Evolutionary conservation across 177 flowering plant genomes (phyloP).

Genomic region (Vitis hybrid): DNA sequence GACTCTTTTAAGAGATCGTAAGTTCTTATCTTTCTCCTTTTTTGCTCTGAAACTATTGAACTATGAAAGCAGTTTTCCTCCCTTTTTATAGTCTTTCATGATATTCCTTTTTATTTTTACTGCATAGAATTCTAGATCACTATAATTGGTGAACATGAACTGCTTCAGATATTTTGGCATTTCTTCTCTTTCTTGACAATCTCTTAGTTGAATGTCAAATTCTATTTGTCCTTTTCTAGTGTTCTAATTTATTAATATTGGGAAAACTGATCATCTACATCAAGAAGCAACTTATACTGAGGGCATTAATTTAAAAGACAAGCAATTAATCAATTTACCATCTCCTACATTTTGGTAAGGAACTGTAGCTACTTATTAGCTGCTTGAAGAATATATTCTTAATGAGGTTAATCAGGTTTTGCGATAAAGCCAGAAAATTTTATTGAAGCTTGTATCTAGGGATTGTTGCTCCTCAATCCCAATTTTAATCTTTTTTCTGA

Average conservation of each 20-base stretch:
- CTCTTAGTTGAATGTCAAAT: neutral
- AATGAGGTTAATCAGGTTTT: no score
- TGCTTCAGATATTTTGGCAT: conserved; percentile 4
- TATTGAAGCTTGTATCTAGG: no score
- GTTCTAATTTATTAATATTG: neutral
- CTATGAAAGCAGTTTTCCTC: neutral
- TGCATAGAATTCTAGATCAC: neutral
- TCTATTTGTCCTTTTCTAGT: neutral
- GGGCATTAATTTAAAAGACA: neutral
- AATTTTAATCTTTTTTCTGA: no score
- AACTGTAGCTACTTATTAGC: no score
- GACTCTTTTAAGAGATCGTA: conserved; percentile 75
- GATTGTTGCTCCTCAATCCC: no score
- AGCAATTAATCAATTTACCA: no score
- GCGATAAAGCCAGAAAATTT: no score
- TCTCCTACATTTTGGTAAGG: no score
- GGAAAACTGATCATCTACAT: neutral
- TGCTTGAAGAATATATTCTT: no score
- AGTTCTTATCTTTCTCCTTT: conserved; percentile 25
- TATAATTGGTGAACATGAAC: neutral
- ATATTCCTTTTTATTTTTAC: no score
- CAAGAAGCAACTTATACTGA: neutral
- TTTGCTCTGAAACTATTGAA: conserved; percentile 4
- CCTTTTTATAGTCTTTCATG: neutral
- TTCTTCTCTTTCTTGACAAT: neutral